Percentiles rank a stretch among this genome's conserved stretches.
Evolutionary conservation across 805 yeast genomes (phyloP).

Genomic region (Kodamaea jinghongensis): DNA sequence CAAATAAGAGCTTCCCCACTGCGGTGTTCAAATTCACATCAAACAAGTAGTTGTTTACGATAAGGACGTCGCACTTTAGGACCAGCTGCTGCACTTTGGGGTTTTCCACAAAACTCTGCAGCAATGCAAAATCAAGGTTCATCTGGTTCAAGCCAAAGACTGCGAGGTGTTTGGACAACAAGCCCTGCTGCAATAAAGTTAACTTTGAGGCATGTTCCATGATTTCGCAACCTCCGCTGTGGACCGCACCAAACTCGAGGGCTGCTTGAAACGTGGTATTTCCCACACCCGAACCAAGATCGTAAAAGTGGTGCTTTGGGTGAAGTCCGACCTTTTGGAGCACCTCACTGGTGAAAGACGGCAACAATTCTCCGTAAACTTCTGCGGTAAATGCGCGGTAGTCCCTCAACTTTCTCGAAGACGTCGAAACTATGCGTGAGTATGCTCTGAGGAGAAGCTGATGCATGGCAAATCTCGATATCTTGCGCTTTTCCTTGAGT

Average conservation of each 20-base stretch:
- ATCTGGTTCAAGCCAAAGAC: slow-evolving; percentile 66
- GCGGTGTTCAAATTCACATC: slow-evolving; percentile 68
- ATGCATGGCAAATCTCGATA: slow-evolving; percentile 45
- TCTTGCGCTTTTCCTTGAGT: slow-evolving; percentile 17
- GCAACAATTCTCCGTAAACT: slow-evolving; percentile 89
- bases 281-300: slow-evolving; percentile 93
- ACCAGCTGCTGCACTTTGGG: slow-evolving; percentile 52
- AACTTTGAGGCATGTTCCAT: slow-evolving; percentile 78
- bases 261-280: slow-evolving; percentile 90
- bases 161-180: slow-evolving; percentile 55
- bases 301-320: slow-evolving; percentile 64
- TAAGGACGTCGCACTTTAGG: slow-evolving; percentile 63
- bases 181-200: slow-evolving; percentile 57
- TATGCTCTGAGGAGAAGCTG: slow-evolving; percentile 73
- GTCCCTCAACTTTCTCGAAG: slow-evolving; percentile 56
- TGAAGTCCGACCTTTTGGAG: slow-evolving; percentile 55
- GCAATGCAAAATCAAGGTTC: slow-evolving; percentile 53
- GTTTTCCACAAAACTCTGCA: slow-evolving; percentile 72
- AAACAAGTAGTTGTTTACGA: slow-evolving; percentile 82
- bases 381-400: slow-evolving; percentile 87
- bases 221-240: slow-evolving; percentile 85
- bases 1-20: slow-evolving; percentile 62
- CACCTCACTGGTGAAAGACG: slow-evolving; percentile 67
- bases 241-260: slow-evolving; percentile 71
- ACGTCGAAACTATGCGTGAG: slow-evolving; percentile 74